These are phyloP conservation scores for Cercophora samala DNA, from an alignment of 495 filamentous ascomycete genomes.

Conservation along the genomic window DNA sequence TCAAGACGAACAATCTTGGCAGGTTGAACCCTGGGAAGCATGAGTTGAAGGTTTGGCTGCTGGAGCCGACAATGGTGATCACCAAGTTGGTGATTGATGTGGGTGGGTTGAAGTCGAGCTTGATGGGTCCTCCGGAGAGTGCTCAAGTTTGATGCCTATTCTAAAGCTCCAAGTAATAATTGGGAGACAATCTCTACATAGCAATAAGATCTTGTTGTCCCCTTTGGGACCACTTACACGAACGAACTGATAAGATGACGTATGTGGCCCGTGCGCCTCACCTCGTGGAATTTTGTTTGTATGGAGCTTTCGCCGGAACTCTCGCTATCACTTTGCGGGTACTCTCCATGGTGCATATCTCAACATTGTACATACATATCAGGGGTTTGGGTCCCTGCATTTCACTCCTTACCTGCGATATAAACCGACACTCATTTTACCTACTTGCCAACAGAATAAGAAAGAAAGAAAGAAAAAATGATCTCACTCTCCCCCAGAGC, in stretches of 20 bases:
- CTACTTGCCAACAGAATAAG: too few relatives aligned
- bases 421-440: not conserved
- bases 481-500: not conserved
- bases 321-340: not conserved
- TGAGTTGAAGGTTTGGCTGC: slow-evolving; percentile 50
- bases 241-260: slow-evolving; percentile 16
- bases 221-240: slow-evolving; percentile 11
- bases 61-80: slow-evolving; percentile 57
- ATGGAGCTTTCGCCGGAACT: not conserved
- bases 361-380: not conserved
- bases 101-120: slow-evolving; percentile 54
- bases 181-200: not conserved
- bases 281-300: not conserved
- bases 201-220: not conserved
- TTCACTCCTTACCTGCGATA: not conserved
- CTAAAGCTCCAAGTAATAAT: not conserved
- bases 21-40: slow-evolving; percentile 42
- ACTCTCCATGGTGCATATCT: not conserved
- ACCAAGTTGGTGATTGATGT: slow-evolving; percentile 61
- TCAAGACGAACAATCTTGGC: slow-evolving; percentile 44
- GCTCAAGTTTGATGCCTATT: not conserved
- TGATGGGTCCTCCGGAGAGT: slow-evolving; percentile 62
- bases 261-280: slow-evolving; percentile 19
- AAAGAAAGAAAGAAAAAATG: slow-evolving; percentile 2
- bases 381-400: not conserved